Evolutionary conservation across 306 rosid genomes (phyloP), one percentile per base, ranked within the genome.

Genomic region (Cicer arietinum): DNA sequence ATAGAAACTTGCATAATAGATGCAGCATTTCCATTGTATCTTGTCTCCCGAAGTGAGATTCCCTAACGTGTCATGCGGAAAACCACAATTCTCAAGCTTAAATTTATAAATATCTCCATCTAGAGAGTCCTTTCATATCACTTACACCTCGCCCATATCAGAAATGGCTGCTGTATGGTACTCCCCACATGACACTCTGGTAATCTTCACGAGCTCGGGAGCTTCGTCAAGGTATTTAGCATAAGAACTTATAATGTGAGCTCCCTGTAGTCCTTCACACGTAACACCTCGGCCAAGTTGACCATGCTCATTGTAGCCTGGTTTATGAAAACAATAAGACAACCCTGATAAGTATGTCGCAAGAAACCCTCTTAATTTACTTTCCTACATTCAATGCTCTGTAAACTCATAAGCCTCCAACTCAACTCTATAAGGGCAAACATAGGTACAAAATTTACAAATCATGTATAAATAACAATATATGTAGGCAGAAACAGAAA

Each of bases 231-330:
- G 98, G 84, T 88, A 91, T 83, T 76, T 91, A 16, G 97, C 96
- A 78, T 84, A 94, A 79, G 91, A 86, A 87, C 72, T 89, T 86
- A 91, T 88, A 54, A 94, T 57, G 17, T 82, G 89, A 73, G 96
- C 96, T 73, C 91, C 79, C 86, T 94, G 98, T 64, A 94, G 86
- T 62, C 98, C 98, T 81, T 94, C 98, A 70, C 92, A 89, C 22
- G 97, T 94, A 80, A 94, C 66, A 74, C 98, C 97, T 80, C 94
- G 89, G 74, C 98, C 98, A 83, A 94, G 98, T 80, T 94, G 98
- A 91, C 98, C 97, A 52, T 83, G 82, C 81, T 94, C 98, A 86
- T 94, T 94, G 83, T 94, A 94, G 85, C 98, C 97, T 94, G 92
- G 85, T 90, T 88, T 77, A 78, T 57, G 81, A 77, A 81, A 87